Percentiles rank a stretch among this genome's conserved stretches.
These are phyloP conservation scores for Monilinia vaccinii-corymbosi DNA, from an alignment of 2,329 filamentous ascomycete genomes.

Conservation along the genomic window DNA sequence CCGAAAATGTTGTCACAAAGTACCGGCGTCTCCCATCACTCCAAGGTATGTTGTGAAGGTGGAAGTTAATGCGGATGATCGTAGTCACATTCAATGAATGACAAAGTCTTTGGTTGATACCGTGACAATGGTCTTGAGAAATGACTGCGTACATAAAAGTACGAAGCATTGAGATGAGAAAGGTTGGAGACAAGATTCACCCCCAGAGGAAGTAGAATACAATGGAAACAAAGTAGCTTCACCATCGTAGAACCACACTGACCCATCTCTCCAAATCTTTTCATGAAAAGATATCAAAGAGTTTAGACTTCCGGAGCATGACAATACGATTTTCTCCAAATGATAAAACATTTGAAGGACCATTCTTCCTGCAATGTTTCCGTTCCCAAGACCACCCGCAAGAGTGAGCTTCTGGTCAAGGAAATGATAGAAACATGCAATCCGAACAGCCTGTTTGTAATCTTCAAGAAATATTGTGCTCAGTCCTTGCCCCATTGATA, in stretches of 20 bases:
- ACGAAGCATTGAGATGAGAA: constrained; percentile 26
- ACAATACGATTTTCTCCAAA: constrained; percentile 24
- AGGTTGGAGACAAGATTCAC: constrained; percentile 38
- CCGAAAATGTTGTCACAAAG: constrained; percentile 21
- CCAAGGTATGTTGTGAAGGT: constrained; percentile 33
- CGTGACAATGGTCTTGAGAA: constrained; percentile 42
- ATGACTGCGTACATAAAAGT: constrained; percentile 27
- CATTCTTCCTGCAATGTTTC: constrained; percentile 25
- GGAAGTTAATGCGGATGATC: constrained; percentile 62
- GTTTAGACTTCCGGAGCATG: constrained; percentile 25
- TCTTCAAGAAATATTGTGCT: constrained; percentile 26
- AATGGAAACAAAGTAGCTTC: constrained; percentile 39
- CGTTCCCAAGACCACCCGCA: constrained; percentile 31
- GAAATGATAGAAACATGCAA: constrained; percentile 22
- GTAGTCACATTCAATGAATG: constrained; percentile 39
- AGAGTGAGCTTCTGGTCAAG: not conserved
- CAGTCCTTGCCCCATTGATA: constrained; percentile 18
- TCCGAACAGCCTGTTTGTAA: constrained; percentile 29
- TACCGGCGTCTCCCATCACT: constrained; percentile 30
- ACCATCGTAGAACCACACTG: constrained; percentile 21
- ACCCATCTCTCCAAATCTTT: constrained; percentile 22
- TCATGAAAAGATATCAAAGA: constrained; percentile 11
- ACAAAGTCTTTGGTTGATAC: constrained; percentile 40
- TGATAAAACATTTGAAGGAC: constrained; percentile 18
- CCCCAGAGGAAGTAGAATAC: constrained; percentile 17